Base-by-base conservation (phyloP, 2,329 filamentous ascomycete species). In the Chaetomium strumarium region DNA sequence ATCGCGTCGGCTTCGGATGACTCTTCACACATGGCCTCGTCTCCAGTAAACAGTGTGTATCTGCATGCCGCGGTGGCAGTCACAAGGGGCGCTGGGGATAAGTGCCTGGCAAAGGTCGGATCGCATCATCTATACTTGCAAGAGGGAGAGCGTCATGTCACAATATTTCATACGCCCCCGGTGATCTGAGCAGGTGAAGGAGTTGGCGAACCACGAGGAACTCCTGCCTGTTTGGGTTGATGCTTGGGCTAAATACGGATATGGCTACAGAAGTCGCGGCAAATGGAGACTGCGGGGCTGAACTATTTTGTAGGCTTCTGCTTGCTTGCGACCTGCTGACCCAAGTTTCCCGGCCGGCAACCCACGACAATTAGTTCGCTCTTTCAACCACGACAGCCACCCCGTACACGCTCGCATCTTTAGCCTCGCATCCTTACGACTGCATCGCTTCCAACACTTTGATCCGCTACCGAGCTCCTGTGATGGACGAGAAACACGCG, bases 401-500 rank as follows among this genome's bases (percentile, higher is more conserved):
- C 4, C 24, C 24, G 7, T 24, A 24, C 24, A 24, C 24, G 33
- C 12, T 34, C 9, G 10, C 13, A 37, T 37, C 34, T 5, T n/a
- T 8, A 37, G n/a, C 34, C 6, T 14, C 13, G 34, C 14, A 13
- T 8, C 34, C 34, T 13, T 14, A 34, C 10, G 5, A 10, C 9
- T 10, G 33, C 33, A 34, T 11, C 33, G 33, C 33, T 34, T 34
- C 13, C 33, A 34, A 34, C 33, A 34, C 12, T 10, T 4, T 34
- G 12, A 11, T 10, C 13, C 34, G 7, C 30, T 14, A 13, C 19
- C 17, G n/a, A 33, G 31, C 12, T 19, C 16, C 30, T 30, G 46
- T 42, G 34, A 59, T 59, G 57, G 57, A 59, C 48, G 57, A 57
- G 47, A 59, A 57, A 47, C 44, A 31, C 47, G 53, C 46, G 19